phyloP scores from a whole-genome alignment of 2,329 filamentous ascomycete species.

The Thermomyces lanuginosus region DNA sequence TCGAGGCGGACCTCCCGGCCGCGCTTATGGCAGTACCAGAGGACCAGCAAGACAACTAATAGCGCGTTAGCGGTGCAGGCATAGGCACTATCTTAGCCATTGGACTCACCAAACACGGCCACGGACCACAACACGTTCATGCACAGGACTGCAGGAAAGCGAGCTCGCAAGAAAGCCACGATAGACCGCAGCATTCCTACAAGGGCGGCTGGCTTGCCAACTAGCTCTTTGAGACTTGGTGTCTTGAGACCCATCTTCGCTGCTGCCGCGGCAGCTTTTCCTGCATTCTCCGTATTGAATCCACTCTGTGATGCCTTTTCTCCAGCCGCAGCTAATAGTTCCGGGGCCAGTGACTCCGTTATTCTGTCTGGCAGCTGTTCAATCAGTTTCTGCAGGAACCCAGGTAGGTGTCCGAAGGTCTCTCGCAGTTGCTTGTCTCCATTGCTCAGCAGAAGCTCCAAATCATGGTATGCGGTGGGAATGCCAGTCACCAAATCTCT shows the following conservation, averaged over 20 bases:
- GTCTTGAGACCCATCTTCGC: constrained; percentile 52
- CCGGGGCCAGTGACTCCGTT: constrained; percentile 58
- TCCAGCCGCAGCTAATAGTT: constrained; percentile 56
- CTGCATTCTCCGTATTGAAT: constrained; percentile 37
- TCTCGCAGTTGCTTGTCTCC: constrained; percentile 48
- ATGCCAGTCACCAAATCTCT: constrained; percentile 86
- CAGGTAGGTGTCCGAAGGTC: constrained; percentile 52
- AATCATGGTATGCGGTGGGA: constrained; percentile 81
- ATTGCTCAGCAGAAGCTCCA: constrained; percentile 51
- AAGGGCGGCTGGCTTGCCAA: constrained; percentile 75
- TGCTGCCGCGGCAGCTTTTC: constrained; percentile 34
- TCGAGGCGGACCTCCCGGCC: constrained; percentile 71
- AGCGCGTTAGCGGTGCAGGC: constrained; percentile 2
- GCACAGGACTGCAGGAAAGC: constrained; percentile 81
- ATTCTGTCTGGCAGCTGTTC: constrained; percentile 70
- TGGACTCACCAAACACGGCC: constrained; percentile 63
- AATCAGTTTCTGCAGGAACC: constrained; percentile 70
- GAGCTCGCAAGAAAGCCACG: constrained; percentile 66
- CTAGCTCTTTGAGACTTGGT: constrained; percentile 57
- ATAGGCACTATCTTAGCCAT: too few species aligned
- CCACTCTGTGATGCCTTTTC: constrained; percentile 48
- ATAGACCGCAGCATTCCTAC: constrained; percentile 78
- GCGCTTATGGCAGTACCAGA: constrained; percentile 98
- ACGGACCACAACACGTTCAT: constrained; percentile 85
- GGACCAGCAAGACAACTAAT: constrained; percentile 73